A percentile compares a stretch with the other conserved stretches of the same genome.
Conservation (phyloP, 116 monocot genomes). For the Zostera marina region DNA sequence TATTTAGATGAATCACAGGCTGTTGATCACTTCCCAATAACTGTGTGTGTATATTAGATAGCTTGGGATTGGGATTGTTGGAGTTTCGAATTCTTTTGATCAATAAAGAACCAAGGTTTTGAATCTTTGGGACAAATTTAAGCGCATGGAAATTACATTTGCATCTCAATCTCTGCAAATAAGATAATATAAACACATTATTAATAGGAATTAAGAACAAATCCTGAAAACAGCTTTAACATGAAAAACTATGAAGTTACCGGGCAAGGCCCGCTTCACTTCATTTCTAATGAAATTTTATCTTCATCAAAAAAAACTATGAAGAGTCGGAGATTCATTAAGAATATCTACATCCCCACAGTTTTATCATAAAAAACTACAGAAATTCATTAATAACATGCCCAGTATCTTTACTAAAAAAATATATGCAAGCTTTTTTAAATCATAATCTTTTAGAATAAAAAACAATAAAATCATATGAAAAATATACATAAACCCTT, state of each 20-base stretch:
- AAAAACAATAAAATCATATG: no score
- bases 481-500: no score
- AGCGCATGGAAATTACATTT: slow-evolving; percentile 91
- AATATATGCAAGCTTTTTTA: no score
- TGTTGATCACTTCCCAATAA: slow-evolving; percentile 40
- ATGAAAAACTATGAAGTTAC: no score
- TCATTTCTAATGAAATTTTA: no score
- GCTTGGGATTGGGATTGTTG: slow-evolving; percentile 12
- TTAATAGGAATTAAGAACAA: not conserved
- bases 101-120: slow-evolving; percentile 55
- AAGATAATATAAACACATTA: not conserved
- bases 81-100: slow-evolving; percentile 38
- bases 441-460: no score
- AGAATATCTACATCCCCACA: slow-evolving; percentile 4
- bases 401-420: no score
- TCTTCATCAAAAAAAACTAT: no score
- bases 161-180: slow-evolving; percentile 60
- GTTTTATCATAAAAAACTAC: no score
- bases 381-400: no score
- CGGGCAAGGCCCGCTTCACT: no score
- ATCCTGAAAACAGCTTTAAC: no score
- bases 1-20: slow-evolving; percentile 3
- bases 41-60: slow-evolving; percentile 37
- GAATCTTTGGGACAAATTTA: slow-evolving; percentile 66
- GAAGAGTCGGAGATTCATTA: not conserved